Evolutionary conservation across 192 early-diverging fungal genomes (phyloP), one percentile per base, ranked within the genome.

Genomic region (Coemansia sp.): DNA sequence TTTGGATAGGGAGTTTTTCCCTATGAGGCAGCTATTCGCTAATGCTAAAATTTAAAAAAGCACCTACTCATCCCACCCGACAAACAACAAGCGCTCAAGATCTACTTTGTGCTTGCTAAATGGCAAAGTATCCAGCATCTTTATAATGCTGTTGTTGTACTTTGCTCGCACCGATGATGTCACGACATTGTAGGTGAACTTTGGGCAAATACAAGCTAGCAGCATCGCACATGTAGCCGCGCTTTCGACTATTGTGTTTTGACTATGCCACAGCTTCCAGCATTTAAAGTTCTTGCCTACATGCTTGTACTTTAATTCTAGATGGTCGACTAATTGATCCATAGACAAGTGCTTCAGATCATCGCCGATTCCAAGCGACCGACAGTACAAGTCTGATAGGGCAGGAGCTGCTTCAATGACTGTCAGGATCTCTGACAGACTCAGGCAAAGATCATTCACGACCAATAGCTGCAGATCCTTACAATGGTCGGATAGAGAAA

Each of bases 1-100:
- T 17, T 58, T 81, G 19, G 74, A 57, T 13, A 72, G 70, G 30
- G 74, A 81, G 23, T 76, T 70, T 28, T 50, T 63, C 26, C 74
- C 78, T 0, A 81, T 75, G 74, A 81, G 70, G 63, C 78, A 81
- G 44, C 64, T 81, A 6, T 81, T 81, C 63, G 73, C 78, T 7
- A 38, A 37, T 16, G 52, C 76, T 23, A 78, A 66, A 13, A 3
- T 68, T 6, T 68, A 61, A 40, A 16, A 17, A 14, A 0, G 1
- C 23, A 26, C 3, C 1, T 30, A 3, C 4, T 58, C 6, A n/a
- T 58, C 55, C 55, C 55, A 58, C 1, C 32, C 55, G 6, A 33
- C 17, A 17, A 58, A 58, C 4, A 58, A 1, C 28, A 58, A 35
- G 5, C 30, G 55, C 55, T 58, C 55, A 16, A 58, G 30, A 1